Conservation (phyloP, 306 rosid species). For the Cicer cuneatum region DNA sequence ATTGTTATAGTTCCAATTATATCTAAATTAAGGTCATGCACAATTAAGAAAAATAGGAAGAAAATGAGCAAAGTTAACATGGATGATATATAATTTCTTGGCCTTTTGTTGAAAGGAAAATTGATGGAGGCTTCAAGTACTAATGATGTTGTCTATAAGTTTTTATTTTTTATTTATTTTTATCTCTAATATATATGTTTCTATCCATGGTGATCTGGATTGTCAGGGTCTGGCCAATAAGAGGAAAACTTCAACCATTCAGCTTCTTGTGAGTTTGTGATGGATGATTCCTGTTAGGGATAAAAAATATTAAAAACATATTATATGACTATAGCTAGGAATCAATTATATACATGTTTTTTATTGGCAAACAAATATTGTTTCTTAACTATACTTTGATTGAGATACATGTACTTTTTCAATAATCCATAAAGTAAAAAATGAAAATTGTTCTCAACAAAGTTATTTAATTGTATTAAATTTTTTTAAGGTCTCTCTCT, state of each 20-base stretch:
- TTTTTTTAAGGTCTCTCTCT: not conserved
- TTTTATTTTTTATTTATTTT: no score
- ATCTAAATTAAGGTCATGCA: no score
- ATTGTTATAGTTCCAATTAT: no score
- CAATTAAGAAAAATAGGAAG: no score
- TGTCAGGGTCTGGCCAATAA: conserved; percentile 89
- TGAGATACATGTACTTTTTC: no score
- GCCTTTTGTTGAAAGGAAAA: conserved; percentile 34
- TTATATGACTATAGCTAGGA: conserved; percentile 32
- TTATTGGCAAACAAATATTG: no score
- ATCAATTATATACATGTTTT: conserved; percentile 31
- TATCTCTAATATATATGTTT: not conserved
- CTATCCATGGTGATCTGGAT: conserved; percentile 54
- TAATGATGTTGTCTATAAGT: conserved; percentile 58
- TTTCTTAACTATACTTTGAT: no score
- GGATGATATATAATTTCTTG: not conserved
- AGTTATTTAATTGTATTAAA: no score
- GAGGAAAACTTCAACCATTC: conserved; percentile 97
- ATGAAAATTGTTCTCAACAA: no score
- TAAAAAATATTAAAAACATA: no score
- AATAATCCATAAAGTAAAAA: no score
- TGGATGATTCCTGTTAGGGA: conserved; percentile 68
- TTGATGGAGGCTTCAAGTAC: conserved; percentile 55
- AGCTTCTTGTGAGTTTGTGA: conserved; percentile 74
- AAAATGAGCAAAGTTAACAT: no score